Percentiles rank a stretch among this genome's conserved stretches.
phyloP scores from a whole-genome alignment of 345 rosid genomes.

The Corchorus capsularis region DNA sequence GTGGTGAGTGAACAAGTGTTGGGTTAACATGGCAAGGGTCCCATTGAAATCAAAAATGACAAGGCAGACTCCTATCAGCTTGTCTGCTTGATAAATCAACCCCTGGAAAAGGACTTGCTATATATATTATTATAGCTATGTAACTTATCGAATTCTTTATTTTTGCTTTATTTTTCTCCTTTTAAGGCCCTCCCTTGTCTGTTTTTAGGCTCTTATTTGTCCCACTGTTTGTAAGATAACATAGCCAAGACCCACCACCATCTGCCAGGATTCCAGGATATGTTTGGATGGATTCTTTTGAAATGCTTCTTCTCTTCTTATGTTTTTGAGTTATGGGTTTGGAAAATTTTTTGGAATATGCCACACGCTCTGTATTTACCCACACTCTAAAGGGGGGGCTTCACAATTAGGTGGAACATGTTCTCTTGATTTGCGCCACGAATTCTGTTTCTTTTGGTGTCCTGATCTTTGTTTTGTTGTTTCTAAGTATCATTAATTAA shows the following conservation, averaged over 20 bases:
- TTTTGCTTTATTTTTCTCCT: not conserved
- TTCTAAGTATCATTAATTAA: not conserved
- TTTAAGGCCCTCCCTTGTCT: constrained; percentile 27
- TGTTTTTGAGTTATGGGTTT: not conserved
- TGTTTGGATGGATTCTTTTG: constrained; percentile 15
- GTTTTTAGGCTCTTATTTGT: constrained; percentile 20
- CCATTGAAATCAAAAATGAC: constrained; percentile 36
- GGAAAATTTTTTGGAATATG: not conserved
- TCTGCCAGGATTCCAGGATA: constrained; percentile 24
- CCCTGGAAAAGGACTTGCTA: constrained; percentile 42
- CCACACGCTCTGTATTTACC: not conserved
- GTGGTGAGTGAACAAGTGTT: constrained; percentile 19
- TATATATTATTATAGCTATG: not conserved
- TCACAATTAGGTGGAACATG: not conserved
- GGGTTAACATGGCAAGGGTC: constrained; percentile 30
- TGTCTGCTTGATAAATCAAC: constrained; percentile 40
- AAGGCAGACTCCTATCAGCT: constrained; percentile 37
- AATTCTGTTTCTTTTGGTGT: not conserved
- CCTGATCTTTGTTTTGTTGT: not conserved
- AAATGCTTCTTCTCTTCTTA: too few species aligned
- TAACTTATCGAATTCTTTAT: too few species aligned
- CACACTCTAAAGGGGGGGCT: too few species aligned
- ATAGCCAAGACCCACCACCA: constrained; percentile 5
- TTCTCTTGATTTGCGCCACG: constrained; percentile 10
- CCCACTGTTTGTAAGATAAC: constrained; percentile 20